Evolutionary conservation across 2,329 filamentous ascomycete genomes (phyloP).

Genomic region (Penicillium carneum): DNA sequence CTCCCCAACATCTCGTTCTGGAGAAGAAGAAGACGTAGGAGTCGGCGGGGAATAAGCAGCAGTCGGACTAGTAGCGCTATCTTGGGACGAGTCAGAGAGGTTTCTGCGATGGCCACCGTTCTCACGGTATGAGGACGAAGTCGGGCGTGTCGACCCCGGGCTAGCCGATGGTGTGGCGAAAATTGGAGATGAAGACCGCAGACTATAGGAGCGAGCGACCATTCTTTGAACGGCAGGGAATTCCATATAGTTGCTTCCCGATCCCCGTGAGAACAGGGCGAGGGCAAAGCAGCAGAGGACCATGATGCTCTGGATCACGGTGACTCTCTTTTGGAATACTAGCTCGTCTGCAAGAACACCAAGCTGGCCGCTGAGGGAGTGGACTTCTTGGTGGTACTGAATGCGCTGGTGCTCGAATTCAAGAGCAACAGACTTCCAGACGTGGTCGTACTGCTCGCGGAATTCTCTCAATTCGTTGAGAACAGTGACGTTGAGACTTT

Average conservation of each 20-base stretch:
- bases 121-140: slow-evolving; percentile 41
- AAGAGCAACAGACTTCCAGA: slow-evolving; percentile 94
- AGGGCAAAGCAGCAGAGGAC: slow-evolving; percentile 85
- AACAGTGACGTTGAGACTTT: slow-evolving; percentile 85
- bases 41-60: slow-evolving; percentile 52
- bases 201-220: slow-evolving; percentile 54
- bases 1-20: slow-evolving; percentile 25
- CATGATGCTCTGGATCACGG: slow-evolving; percentile 86
- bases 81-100: slow-evolving; percentile 45
- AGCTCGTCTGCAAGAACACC: slow-evolving; percentile 94
- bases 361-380: slow-evolving; percentile 79
- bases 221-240: slow-evolving; percentile 57
- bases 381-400: slow-evolving; percentile 80
- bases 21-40: slow-evolving; percentile 42
- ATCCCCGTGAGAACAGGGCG: slow-evolving; percentile 74
- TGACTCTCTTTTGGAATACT: slow-evolving; percentile 83
- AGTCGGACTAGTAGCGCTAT: slow-evolving; percentile 40
- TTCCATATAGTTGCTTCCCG: slow-evolving; percentile 54
- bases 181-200: slow-evolving; percentile 48
- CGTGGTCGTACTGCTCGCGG: slow-evolving; percentile 87
- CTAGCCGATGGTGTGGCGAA: slow-evolving; percentile 49
- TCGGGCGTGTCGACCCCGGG: slow-evolving; percentile 46
- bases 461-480: slow-evolving; percentile 79
- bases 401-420: slow-evolving; percentile 89
- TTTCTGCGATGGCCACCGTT: slow-evolving; percentile 41